These are phyloP conservation scores for Aspergillus hancockii DNA, from an alignment of 495 filamentous ascomycete species.

Conservation along the genomic window DNA sequence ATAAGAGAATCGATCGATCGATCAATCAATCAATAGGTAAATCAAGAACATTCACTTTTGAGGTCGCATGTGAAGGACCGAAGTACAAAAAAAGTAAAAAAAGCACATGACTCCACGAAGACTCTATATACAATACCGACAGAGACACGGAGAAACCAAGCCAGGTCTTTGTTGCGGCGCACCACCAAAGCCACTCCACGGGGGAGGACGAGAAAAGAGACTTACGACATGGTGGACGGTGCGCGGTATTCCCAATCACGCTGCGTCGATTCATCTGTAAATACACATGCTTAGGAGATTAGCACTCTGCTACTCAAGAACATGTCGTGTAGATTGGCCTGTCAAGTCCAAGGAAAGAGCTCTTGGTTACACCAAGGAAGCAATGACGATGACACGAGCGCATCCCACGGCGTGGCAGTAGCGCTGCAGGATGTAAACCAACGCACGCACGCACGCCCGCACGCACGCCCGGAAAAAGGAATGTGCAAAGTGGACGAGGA, in stretches of 20 bases:
- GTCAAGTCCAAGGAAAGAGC: slow-evolving; percentile 38
- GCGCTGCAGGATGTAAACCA: slow-evolving; percentile 33
- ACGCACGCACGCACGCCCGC: slow-evolving; percentile 22
- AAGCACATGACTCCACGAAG: slow-evolving; percentile 18
- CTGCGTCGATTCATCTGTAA: slow-evolving; percentile 45
- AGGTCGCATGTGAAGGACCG: slow-evolving; percentile 8
- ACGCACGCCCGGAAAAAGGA: slow-evolving; percentile 24
- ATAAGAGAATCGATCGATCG: background rate
- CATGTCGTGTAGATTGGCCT: slow-evolving; percentile 34
- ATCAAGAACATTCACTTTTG: background rate
- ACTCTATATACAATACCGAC: slow-evolving; percentile 21
- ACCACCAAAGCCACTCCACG: slow-evolving; percentile 3
- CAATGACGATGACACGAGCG: slow-evolving; percentile 46
- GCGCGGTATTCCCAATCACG: slow-evolving; percentile 41
- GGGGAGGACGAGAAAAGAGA: slow-evolving; percentile 32
- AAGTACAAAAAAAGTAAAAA: slow-evolving; percentile 5
- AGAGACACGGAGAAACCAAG: slow-evolving; percentile 1
- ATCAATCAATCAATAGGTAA: background rate
- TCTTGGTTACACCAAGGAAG: slow-evolving; percentile 44
- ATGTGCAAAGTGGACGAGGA: slow-evolving; percentile 23
- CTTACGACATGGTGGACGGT: slow-evolving; percentile 56
- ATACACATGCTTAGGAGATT: slow-evolving; percentile 44
- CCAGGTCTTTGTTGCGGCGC: background rate
- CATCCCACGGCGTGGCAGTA: slow-evolving; percentile 44
- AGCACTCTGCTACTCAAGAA: slow-evolving; percentile 42